Base-by-base conservation (phyloP, 225 moss, liverwort and hornwort species). In the Pseudisothecium myosuroides region DNA sequence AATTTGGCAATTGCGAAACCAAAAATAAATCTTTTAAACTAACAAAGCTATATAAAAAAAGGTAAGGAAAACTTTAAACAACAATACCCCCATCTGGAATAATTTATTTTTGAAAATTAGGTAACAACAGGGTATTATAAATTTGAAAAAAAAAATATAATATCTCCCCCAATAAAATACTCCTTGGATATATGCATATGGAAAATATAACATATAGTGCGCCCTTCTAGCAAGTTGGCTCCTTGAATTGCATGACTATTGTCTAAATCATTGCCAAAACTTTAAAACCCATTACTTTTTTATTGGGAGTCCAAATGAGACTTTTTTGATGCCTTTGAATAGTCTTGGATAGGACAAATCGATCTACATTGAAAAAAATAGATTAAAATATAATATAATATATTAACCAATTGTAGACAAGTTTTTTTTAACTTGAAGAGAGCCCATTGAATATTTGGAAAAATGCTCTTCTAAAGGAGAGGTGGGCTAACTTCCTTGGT, bases 371-470 rank as follows among this genome's bases (percentile, higher is more conserved):
- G 34, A 76, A 50, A 76, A 50, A 32, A 14, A 22, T 0, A 21
- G 3, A 76, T 22, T 52, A 52, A 22, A 50, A 52, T 34, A 34
- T 18, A 21, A 49, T 22, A 76, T 32, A 19, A 22, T 20, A 50
- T 76, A 52, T 36, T 34, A 6, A 76, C 9, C 2, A 36, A 0
- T 14, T 76, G 7, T 14, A 52, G 11, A 21, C 0, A 0, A 0
- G 5, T 22, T 76, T 6, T 1, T 52, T 76, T 34, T 27, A 47
- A 20, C 0, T 50, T 49, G 12, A 52, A 50, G 4, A 76, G 9
- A 49, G 14, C 0, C 34, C 2, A 69, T 7, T 12, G 5, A 32
- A 3, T 31, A 47, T 41, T 1, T 43, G 8, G 3, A 71, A 71
- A 71, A 71, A 71, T 71, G 15, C 14, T 50, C 50, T 76, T 8